Evolutionary conservation across 164 flowering plant genomes (phyloP).

Genomic region (Nymphaea thermarum): DNA sequence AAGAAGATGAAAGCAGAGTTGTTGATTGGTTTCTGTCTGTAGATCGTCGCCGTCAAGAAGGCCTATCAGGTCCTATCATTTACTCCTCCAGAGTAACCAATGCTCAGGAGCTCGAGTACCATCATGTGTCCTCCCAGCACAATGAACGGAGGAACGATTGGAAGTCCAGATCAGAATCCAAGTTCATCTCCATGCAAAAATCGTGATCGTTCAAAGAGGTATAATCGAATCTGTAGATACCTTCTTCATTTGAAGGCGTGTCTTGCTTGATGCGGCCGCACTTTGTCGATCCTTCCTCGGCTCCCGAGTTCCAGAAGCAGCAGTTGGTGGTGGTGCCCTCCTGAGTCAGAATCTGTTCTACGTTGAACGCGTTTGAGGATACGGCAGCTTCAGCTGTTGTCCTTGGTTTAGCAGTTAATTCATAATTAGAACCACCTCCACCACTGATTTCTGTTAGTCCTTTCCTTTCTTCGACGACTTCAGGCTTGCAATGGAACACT

Average conservation of each 20-base stretch:
- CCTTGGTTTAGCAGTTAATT: neutral
- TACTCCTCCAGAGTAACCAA: neutral
- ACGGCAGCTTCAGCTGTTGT: neutral
- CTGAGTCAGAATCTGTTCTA: neutral
- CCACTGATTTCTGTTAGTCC: neutral
- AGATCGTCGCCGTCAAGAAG: too few species aligned
- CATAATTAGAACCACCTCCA: neutral
- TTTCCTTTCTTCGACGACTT: neutral
- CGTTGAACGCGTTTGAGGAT: neutral
- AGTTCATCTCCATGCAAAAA: neutral
- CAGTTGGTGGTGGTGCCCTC: neutral
- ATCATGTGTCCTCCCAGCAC: neutral
- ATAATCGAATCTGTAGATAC: neutral
- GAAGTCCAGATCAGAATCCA: neutral
- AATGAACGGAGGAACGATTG: neutral
- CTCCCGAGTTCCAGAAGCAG: neutral
- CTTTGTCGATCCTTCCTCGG: neutral
- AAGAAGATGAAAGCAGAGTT: too few species aligned
- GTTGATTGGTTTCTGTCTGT: too few species aligned
- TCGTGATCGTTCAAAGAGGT: neutral
- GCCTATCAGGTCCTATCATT: too few species aligned
- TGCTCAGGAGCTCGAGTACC: neutral
- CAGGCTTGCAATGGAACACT: neutral
- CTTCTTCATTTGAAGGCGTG: neutral
- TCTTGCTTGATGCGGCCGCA: neutral